These are phyloP conservation scores for Alternaria sp. DNA, from an alignment of 2,329 filamentous ascomycete genomes.

Conservation along the genomic window DNA sequence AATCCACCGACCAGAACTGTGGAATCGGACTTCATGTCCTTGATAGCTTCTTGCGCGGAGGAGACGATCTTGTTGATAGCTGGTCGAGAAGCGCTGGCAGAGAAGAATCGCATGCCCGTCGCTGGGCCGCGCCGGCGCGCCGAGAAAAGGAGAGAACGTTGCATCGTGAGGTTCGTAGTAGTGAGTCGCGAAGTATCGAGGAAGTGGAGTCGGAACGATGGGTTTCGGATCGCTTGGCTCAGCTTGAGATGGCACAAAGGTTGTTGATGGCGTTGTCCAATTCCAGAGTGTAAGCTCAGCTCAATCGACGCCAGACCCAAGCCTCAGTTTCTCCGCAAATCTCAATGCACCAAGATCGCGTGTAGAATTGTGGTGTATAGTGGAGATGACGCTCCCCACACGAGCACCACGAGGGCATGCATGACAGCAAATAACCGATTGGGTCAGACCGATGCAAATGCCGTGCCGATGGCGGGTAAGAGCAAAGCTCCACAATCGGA, in stretches of 20 bases:
- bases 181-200: not conserved
- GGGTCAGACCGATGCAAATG: constrained; percentile 38
- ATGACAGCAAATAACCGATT: constrained; percentile 32
- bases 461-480: constrained; percentile 42
- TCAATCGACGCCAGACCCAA: constrained; percentile 8
- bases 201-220: not conserved
- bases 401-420: constrained; percentile 29
- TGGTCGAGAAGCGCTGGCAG: constrained; percentile 37
- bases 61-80: constrained; percentile 50
- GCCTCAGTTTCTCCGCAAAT: constrained; percentile 20
- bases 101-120: constrained; percentile 42
- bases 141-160: constrained; percentile 43
- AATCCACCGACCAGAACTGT: constrained; percentile 49
- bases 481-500: constrained; percentile 31
- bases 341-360: constrained; percentile 14
- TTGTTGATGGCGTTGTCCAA: not conserved
- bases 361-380: constrained; percentile 14
- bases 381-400: constrained; percentile 42
- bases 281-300: not conserved
- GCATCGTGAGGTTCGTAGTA: constrained; percentile 31
- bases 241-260: not conserved
- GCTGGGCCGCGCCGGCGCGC: constrained; percentile 40
- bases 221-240: not conserved
- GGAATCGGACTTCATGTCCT: constrained; percentile 47
- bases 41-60: constrained; percentile 48